Evolutionary conservation across 345 rosid species (phyloP).

Genomic region (Anastatica hierochuntica): DNA sequence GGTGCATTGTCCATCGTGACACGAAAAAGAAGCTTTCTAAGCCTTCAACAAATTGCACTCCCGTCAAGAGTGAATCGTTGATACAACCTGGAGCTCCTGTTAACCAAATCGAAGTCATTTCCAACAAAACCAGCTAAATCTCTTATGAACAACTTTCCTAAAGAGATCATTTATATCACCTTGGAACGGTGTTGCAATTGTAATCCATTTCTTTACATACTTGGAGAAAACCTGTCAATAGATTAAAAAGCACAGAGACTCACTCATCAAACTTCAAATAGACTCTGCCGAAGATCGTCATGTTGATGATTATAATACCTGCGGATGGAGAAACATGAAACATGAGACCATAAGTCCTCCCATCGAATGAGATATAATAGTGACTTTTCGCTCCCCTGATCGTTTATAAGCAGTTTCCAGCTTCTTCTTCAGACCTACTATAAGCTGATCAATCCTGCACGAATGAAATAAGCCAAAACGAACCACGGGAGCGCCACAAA

Average conservation of each 20-base stretch:
- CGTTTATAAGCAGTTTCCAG: constrained; percentile 64
- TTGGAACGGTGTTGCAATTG: constrained; percentile 87
- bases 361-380: constrained; percentile 81
- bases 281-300: not conserved
- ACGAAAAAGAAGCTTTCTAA: constrained; percentile 79
- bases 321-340: constrained; percentile 59
- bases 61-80: constrained; percentile 81
- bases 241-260: constrained; percentile 1
- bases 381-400: constrained; percentile 67
- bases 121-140: not conserved
- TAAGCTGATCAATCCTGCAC: constrained; percentile 50
- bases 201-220: constrained; percentile 77
- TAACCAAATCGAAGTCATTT: constrained; percentile 18
- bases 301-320: constrained; percentile 33
- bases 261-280: not conserved
- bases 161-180: constrained; percentile 28
- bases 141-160: not conserved
- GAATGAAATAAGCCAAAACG: not conserved
- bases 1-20: constrained; percentile 90
- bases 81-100: constrained; percentile 88
- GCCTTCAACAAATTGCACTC: constrained; percentile 88
- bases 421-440: constrained; percentile 56
- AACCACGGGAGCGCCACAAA: too few species aligned
- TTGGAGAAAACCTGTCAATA: constrained; percentile 59
- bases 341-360: constrained; percentile 71